Evolutionary conservation across 2,329 filamentous ascomycete genomes (phyloP), one percentile per base, ranked within the genome.

Genomic region (Seiridium cupressi): DNA sequence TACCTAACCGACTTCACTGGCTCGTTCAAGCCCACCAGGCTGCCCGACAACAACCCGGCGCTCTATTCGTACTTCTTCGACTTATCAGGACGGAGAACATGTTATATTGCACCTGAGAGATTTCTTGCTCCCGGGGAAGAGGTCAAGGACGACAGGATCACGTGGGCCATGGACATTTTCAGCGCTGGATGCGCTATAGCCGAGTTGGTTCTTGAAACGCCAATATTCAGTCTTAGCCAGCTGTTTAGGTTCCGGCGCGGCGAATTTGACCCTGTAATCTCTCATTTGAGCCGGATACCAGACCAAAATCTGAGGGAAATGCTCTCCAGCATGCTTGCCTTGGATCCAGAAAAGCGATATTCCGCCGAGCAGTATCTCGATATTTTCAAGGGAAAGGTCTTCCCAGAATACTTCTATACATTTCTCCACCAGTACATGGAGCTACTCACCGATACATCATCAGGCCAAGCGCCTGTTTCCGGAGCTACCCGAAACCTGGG

Each of bases 21-120:
- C 0, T 89, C 91, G 0, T 98, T 96, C 79, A 99, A 99, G 72
- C 95, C 93, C 9, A 91, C 93, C 4, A 92, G 92, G 74, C 81
- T 99, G 3, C 95, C 95, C 3, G 94, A 97, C 73, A 93, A 99
- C 70, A 98, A 99, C 69, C 95, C 95, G 1, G 93, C 92, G 13
- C 93, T 98, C 69, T 99, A 98, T 70, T 97, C 93, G 1, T 98
- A 97, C 75, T 99, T 94, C 72, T 99, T 98, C 69, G 95, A 99
- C 70, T 93, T 92, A 0, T 96, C 93, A 4, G 92, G 92, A 5
- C 86, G 93, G 59, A 85, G 95, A 57, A 97, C 93, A 4, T 99
- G 95, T 76, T 98, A 99, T 70, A 81, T 99, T 35, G 96, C 96
- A 0, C 95, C 95, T 1, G 96, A 99, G 73, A 84, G 95, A 47